A percentile compares a stretch with the other conserved stretches of the same genome.
These are phyloP conservation scores for Aureobasidium zeae DNA, from an alignment of 2,329 filamentous ascomycete genomes.

Conservation along the genomic window DNA sequence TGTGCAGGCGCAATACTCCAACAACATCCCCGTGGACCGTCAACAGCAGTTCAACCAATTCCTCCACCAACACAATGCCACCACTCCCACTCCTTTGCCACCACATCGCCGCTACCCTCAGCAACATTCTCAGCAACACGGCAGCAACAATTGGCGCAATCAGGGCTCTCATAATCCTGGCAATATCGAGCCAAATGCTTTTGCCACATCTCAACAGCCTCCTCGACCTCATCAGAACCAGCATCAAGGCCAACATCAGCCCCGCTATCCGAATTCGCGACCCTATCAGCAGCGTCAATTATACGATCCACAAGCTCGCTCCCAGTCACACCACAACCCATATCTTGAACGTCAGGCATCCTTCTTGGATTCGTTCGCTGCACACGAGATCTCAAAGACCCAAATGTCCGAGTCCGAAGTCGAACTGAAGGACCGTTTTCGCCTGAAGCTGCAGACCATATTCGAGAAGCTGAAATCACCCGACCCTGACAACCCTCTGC, in stretches of 20 bases:
- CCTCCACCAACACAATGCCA: conserved; percentile 7
- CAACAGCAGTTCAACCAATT: conserved; percentile 11
- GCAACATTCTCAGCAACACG: no score
- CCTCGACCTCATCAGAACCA: not conserved
- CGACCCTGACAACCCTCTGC: conserved; percentile 41
- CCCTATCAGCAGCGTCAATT: conserved; percentile 1
- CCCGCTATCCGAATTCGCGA: not conserved
- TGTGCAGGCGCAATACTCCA: not conserved
- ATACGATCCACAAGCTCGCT: conserved; percentile 14
- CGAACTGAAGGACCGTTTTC: conserved; percentile 61
- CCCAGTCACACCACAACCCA: conserved; percentile 9
- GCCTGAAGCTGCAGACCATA: conserved; percentile 53
- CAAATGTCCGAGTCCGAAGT: conserved; percentile 58
- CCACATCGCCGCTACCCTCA: not conserved
- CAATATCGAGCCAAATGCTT: conserved; percentile 25
- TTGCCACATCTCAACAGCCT: conserved; percentile 17
- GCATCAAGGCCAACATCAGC: not conserved
- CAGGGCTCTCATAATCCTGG: conserved; percentile 3
- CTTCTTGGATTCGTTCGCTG: conserved; percentile 37
- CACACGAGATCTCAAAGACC: conserved; percentile 45
- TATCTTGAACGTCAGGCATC: conserved; percentile 29
- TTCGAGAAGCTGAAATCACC: conserved; percentile 51
- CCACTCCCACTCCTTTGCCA: not conserved
- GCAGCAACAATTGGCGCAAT: not conserved
- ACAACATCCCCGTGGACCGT: conserved; percentile 10